Evolutionary conservation across 495 filamentous ascomycete species (phyloP).

Genomic region (Monascus purpureus): DNA sequence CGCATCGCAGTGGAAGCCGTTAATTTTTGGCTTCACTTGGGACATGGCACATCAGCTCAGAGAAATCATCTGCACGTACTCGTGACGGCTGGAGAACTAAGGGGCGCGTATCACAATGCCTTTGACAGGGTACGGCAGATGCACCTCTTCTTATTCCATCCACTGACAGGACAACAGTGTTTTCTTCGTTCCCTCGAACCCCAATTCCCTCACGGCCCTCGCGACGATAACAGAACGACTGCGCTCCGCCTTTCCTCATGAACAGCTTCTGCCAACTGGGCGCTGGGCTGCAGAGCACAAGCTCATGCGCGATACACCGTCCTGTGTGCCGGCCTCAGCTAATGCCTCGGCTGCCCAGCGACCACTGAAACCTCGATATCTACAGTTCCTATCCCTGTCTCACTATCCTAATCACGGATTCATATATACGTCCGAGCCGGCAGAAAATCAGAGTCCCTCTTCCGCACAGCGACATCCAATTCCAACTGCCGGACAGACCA

Average conservation of each 20-base stretch:
- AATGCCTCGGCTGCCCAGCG: conserved; percentile 12
- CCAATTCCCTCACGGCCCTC: conserved; percentile 24
- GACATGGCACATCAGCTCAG: no score
- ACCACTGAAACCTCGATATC: conserved; percentile 20
- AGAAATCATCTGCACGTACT: no score
- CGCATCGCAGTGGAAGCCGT: no score
- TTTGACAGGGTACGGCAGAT: conserved; percentile 1
- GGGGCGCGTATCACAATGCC: neutral
- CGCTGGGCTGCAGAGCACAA: conserved; percentile 32
- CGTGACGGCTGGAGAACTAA: no score
- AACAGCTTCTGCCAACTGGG: conserved; percentile 21
- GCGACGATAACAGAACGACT: conserved; percentile 25
- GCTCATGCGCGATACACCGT: conserved; percentile 33
- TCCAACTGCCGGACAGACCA: no score
- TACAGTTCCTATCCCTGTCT: conserved; percentile 31
- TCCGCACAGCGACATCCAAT: no score
- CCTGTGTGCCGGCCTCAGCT: conserved; percentile 21
- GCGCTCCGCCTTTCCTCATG: conserved; percentile 23
- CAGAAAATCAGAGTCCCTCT: conserved; percentile 8
- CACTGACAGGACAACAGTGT: conserved; percentile 15
- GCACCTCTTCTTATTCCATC: neutral
- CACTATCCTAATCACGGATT: conserved; percentile 29
- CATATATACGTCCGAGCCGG: conserved; percentile 27
- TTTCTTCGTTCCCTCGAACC: conserved; percentile 33
- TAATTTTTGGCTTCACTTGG: no score